phyloP scores from a whole-genome alignment of 306 rosid species.

The Castanea crenata region DNA sequence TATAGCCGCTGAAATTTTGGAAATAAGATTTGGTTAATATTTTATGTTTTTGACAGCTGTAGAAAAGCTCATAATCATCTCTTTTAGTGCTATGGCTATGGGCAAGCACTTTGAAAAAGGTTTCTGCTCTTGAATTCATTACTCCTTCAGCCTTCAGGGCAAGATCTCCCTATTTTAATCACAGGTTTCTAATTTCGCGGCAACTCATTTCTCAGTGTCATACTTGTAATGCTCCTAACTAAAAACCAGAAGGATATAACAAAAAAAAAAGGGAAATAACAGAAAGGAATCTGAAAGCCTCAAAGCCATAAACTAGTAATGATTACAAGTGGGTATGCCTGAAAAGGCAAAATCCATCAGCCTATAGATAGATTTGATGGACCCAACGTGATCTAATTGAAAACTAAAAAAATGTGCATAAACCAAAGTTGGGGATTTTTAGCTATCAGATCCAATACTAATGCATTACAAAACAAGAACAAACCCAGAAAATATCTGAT shows the following conservation, averaged over 20 bases:
- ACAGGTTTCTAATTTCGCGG: no score
- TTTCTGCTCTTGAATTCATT: no score
- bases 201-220: background rate
- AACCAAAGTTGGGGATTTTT: background rate
- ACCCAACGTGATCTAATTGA: background rate
- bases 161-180: no score
- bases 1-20: no score
- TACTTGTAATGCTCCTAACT: background rate
- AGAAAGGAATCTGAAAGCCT: background rate
- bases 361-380: background rate
- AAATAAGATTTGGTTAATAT: no score
- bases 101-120: no score
- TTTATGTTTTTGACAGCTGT: no score
- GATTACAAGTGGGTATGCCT: background rate
- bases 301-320: background rate
- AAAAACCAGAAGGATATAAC: background rate
- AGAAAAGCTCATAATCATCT: no score
- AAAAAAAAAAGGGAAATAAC: background rate
- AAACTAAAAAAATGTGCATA: background rate
- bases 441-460: conserved; percentile 21
- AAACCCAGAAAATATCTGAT: background rate
- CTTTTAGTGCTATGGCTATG: no score
- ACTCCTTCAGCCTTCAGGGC: no score
- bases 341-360: background rate
- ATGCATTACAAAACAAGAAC: background rate